Evolutionary conservation across 2,329 filamentous ascomycete genomes (phyloP), one percentile per base, ranked within the genome.

Genomic region (Chrysoporthe cubensis): DNA sequence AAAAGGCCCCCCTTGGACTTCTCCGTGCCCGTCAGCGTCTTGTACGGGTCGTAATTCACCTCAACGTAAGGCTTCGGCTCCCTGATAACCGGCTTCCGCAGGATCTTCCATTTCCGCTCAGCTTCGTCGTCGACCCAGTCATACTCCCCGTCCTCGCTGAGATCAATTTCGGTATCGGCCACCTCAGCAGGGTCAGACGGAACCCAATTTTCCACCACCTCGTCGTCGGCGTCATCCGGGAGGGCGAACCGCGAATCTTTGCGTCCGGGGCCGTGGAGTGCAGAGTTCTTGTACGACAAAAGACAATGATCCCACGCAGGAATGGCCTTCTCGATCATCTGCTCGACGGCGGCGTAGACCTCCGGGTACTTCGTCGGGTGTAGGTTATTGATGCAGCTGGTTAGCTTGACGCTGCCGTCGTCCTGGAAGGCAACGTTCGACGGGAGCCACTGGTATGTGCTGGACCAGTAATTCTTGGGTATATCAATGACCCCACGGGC

Each of bases 391-490:
- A 70, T 68, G 60, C 69, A 72, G 14, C 67, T 68, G 9, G 60
- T 64, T 44, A 73, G 48, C 43, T 43, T 66, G 7, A 70, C 58
- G 40, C 62, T 64, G 32, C 66, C 69, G 40, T 61, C 44, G n/a
- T 62, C 63, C 9, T 48, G 18, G 48, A 72, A 70, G 16, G 48
- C 50, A 5, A 72, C 69, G 37, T 70, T 71, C 13, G 62, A 71
- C 6, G 71, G 71, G 14, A 73, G 66, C 70, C 71, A 72, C 44
- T 71, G 71, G 34, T 71, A 73, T 6, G 57, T 40, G 8, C 16
- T 56, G 4, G 71, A 72, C 66, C 66, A 70, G 8, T 40, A 42
- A 13, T 6, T 42, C 1, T 3, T 3, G 40, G 65, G 54, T 11
- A 59, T 6, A 6, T 7, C 34, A 26, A 26, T 26, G 26, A 26